Evolutionary conservation across 805 yeast genomes (phyloP), one percentile per base, ranked within the genome.

Genomic region (Candida namnaoensis): DNA sequence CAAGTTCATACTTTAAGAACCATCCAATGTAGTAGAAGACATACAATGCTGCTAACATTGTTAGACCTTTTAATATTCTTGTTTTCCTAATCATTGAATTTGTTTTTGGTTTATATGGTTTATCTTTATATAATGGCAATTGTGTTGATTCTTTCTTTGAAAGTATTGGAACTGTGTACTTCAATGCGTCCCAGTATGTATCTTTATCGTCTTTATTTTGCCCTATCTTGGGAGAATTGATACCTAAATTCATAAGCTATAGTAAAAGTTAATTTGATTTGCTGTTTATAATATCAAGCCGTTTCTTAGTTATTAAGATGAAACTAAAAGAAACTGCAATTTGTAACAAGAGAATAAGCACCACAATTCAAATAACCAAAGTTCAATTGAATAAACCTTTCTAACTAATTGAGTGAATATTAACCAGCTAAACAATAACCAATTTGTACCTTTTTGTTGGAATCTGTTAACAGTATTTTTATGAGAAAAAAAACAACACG

Each of bases 81-180:
- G 50, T 53, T 27, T 53, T 54, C 35, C 53, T 56, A 14, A 30
- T 47, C 42, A 11, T 51, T 42, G 28, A 42, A 13, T 32, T 27
- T 23, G 36, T 34, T 30, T 45, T 26, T 49, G 43, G 38, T 39
- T 30, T 43, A 40, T 37, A 37, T 27, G 78, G 78, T 47, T 76
- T 77, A 44, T 76, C 79, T 48, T 76, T 75, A 50, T 75, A 76
- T 32, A 70, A 52, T 3, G 81, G 80, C 41, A 76, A 48, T 30
- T 30, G 33, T 2, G 7, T 4, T 30, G 33, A 30, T 10, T 32
- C 19, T 9, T 38, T 24, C 28, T 43, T n/a, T 32, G 34, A 14
- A 24, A 15, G 4, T 15, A 43, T 37, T 30, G 47, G 40, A 1
- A 44, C 13, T 11, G 38, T 34, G 39, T 44, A 43, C 43, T 43